Conservation (phyloP, 768 basidiomycete genomes). For the Pisolithus tinctorius region DNA sequence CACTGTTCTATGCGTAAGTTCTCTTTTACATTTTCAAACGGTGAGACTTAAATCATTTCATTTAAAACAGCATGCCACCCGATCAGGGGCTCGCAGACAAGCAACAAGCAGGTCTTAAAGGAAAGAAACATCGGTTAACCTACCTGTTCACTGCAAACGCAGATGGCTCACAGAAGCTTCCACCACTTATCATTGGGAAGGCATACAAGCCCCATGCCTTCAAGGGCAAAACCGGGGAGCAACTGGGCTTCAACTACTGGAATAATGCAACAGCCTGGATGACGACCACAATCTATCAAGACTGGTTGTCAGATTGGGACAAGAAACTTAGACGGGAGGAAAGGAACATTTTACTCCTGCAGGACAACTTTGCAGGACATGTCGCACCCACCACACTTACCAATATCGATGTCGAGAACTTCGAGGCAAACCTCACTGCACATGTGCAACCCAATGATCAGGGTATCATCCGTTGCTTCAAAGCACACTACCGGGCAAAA, state of each 20-base stretch:
- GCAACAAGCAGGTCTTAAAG: conserved; percentile 1
- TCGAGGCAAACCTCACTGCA: no score
- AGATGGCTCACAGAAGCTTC: conserved; percentile 27
- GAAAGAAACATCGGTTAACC: background rate
- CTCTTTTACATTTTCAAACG: no score
- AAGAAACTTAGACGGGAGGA: conserved; percentile 19
- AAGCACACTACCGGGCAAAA: no score
- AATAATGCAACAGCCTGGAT: conserved; percentile 37
- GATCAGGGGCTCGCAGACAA: background rate
- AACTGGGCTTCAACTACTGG: conserved; percentile 30
- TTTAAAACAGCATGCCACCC: no score
- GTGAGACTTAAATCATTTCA: no score
- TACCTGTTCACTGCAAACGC: conserved; percentile 19
- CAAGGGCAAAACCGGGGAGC: background rate
- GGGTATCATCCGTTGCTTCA: no score
- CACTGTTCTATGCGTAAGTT: conserved; percentile 31
- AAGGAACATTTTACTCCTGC: background rate
- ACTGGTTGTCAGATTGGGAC: conserved; percentile 32
- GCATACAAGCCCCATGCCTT: conserved; percentile 15
- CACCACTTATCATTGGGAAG: conserved; percentile 21
- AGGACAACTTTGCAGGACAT: background rate
- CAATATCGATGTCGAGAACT: no score
- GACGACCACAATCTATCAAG: conserved; percentile 27
- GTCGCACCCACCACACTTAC: no score
- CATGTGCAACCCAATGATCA: no score